These are phyloP conservation scores for Pterocarpus macrocarpus DNA, from an alignment of 306 rosid genomes.

Conservation along the genomic window DNA sequence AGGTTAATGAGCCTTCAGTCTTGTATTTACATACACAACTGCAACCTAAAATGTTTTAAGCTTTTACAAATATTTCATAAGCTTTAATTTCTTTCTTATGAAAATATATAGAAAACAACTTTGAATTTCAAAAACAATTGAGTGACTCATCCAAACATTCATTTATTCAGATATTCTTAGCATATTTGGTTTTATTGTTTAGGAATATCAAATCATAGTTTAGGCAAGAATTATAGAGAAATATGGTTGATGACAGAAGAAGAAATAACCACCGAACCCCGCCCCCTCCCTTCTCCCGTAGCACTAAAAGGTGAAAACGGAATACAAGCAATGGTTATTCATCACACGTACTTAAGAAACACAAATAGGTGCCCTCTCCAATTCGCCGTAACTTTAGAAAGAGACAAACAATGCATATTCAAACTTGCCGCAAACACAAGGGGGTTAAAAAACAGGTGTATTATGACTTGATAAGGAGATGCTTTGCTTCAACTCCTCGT, in stretches of 20 bases:
- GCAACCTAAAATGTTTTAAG: background rate
- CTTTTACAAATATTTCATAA: background rate
- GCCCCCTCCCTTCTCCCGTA: too few relatives aligned
- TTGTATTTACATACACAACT: background rate
- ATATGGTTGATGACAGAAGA: too few relatives aligned
- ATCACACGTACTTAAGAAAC: too few relatives aligned
- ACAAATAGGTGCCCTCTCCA: background rate
- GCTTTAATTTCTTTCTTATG: background rate
- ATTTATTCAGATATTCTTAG: background rate
- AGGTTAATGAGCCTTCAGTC: background rate
- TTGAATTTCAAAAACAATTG: background rate
- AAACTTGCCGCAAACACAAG: background rate
- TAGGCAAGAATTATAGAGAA: too few relatives aligned
- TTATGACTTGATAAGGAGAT: constrained; percentile 30
- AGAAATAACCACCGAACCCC: too few relatives aligned
- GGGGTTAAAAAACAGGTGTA: background rate
- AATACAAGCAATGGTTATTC: too few relatives aligned
- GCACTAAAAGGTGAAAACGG: too few relatives aligned
- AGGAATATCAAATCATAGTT: too few relatives aligned
- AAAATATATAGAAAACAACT: background rate
- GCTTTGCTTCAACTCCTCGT: constrained; percentile 35
- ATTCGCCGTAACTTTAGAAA: background rate
- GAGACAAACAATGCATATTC: constrained; percentile 11
- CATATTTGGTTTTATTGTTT: too few relatives aligned
- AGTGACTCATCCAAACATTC: background rate